A percentile compares a stretch with the other conserved stretches of the same genome.
phyloP scores from a whole-genome alignment of 176 grass and related monocot genomes.

The Carex kokanica region DNA sequence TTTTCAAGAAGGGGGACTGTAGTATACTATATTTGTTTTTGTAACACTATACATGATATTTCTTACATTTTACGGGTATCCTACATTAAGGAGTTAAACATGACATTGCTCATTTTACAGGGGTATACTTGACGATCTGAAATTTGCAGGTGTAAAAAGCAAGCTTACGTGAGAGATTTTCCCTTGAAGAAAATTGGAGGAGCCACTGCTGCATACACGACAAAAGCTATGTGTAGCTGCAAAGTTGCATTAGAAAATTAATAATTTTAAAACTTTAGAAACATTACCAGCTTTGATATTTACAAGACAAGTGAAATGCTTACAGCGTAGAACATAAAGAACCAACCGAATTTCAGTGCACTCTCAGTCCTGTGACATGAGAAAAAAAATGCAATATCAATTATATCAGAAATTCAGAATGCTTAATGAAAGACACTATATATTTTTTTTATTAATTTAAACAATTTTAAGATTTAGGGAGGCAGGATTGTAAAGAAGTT shows the following conservation, averaged over 20 bases:
- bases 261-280: constrained; percentile 11
- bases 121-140: neutral
- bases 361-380: constrained; percentile 86
- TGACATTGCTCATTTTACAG: neutral
- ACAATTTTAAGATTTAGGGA: neutral
- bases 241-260: constrained; percentile 27
- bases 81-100: neutral
- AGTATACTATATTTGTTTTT: too few relatives aligned
- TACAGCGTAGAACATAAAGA: constrained; percentile 93
- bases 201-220: constrained; percentile 82
- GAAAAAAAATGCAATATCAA: constrained; percentile 22
- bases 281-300: neutral
- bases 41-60: too few relatives aligned
- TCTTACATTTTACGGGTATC: too few relatives aligned
- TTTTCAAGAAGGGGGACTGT: too few relatives aligned
- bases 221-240: constrained; percentile 90
- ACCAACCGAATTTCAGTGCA: constrained; percentile 89
- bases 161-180: constrained; percentile 96
- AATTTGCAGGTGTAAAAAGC: neutral
- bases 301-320: constrained; percentile 2
- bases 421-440: neutral
- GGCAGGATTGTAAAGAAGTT: constrained; percentile 21
- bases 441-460: neutral
- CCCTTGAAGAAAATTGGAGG: constrained; percentile 92
- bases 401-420: neutral